Base-by-base conservation (phyloP, 768 basidiomycete genomes). In the Kwoniella heveanensis region DNA sequence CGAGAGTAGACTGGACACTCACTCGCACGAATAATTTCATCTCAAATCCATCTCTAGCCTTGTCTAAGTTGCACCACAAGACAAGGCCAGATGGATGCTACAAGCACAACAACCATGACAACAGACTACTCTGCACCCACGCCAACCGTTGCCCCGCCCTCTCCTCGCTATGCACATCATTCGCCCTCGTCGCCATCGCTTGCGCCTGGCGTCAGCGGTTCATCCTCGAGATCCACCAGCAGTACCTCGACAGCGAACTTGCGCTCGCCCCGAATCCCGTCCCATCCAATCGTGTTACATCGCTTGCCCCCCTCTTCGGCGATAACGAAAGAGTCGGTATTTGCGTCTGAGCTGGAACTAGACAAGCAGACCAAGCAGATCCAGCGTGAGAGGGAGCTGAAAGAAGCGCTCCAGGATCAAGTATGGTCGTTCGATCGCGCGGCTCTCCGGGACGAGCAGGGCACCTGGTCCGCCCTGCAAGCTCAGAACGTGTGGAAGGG, bases 381-480 rank as follows among this genome's bases (percentile, higher is more conserved):
- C 1, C 17, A 73, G 21, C 57, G 71, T 13, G 74, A 78, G 51
- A 17, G 60, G 21, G 72, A 68, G 24, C 55, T 80, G 13, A 68
- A 72, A 15, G 79, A 80, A 57, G 77, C 77, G 12, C 52, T 78
- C 13, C 67, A 72, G 56, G 79, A 78, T 15, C 72, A 76, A 59
- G 46, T 73, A 60, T 73, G 66, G 51, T 59, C 61, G 17, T 55
- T 75, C n/a, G 66, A 78, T 44, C 56, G 73, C 0, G 27, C 51
- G 4, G 54, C 52, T 27, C 64, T 60, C 5, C 46, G 46, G 50
- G 29, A 66, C 54, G 64, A 64, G 30, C 46, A 67, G 60, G 58
- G 57, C 8, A 56, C 56, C 1, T 65, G 64, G 64, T 51, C 62
- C 27, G 22, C 52, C 17, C 21, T 54, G 2, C 50, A 55, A 17